Conservation (phyloP, 768 basidiomycete genomes). For the Phanerochaete sordida region DNA sequence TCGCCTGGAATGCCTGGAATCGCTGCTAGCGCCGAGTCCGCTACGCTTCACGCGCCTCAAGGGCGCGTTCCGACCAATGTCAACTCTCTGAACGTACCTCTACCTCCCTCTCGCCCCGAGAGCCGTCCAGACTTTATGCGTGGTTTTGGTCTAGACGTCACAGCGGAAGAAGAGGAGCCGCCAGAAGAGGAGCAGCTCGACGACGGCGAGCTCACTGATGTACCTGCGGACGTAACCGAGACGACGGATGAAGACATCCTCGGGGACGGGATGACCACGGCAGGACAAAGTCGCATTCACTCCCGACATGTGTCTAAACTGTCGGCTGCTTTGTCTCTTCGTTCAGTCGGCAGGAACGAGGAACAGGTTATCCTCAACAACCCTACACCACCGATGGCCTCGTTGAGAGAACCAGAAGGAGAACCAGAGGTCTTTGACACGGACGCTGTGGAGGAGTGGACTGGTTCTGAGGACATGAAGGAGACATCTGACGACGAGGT, state of each 20-base stretch:
- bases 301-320: slow-evolving; percentile 68
- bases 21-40: slow-evolving; percentile 21
- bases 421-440: slow-evolving; percentile 33
- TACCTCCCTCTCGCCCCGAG: slow-evolving; percentile 42
- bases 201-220: slow-evolving; percentile 22
- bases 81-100: slow-evolving; percentile 43
- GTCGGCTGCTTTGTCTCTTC: slow-evolving; percentile 65
- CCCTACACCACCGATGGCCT: slow-evolving; percentile 15
- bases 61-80: slow-evolving; percentile 47
- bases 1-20: slow-evolving; percentile 25
- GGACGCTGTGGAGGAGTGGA: slow-evolving; percentile 70
- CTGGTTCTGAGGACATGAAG: slow-evolving; percentile 72
- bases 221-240: not conserved
- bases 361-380: slow-evolving; percentile 9
- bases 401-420: slow-evolving; percentile 28
- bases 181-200: slow-evolving; percentile 38
- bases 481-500: slow-evolving; percentile 73
- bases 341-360: slow-evolving; percentile 50
- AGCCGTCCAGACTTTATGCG: slow-evolving; percentile 70
- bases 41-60: slow-evolving; percentile 49
- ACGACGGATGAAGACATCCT: slow-evolving; percentile 17
- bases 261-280: slow-evolving; percentile 43
- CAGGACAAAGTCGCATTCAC: slow-evolving; percentile 49
- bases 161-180: slow-evolving; percentile 73
- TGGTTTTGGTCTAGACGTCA: slow-evolving; percentile 79